phyloP scores from a whole-genome alignment of 768 basidiomycete genomes.

The Rhodotorula sphaerocarpa region DNA sequence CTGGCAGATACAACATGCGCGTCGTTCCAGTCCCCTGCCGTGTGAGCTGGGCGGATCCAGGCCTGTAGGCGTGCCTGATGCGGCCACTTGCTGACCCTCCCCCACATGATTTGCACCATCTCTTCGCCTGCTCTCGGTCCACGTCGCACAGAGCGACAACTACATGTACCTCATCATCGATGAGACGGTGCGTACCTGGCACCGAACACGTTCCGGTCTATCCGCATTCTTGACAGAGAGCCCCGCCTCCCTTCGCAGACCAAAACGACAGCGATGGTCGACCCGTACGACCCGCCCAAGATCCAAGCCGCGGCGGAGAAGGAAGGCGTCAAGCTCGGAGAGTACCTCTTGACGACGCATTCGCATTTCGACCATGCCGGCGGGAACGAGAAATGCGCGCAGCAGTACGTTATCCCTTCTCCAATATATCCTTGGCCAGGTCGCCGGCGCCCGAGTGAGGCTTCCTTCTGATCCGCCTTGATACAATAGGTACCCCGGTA shows the following conservation, averaged over 20 bases:
- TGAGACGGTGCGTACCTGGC: not conserved
- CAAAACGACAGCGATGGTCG: constrained; percentile 63
- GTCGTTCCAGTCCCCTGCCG: constrained; percentile 32
- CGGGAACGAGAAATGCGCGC: constrained; percentile 61
- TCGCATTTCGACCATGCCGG: constrained; percentile 62
- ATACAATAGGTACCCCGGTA: constrained; percentile 47
- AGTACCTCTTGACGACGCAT: constrained; percentile 69
- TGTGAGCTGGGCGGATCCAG: not conserved
- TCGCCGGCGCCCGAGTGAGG: not conserved
- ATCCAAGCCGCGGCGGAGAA: constrained; percentile 57
- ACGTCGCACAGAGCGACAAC: constrained; percentile 25
- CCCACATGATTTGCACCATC: not conserved
- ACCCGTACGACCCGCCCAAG: constrained; percentile 62
- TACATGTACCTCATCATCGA: constrained; percentile 32
- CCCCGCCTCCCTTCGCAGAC: constrained; percentile 44
- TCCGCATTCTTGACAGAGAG: too few relatives aligned
- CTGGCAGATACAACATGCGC: constrained; percentile 21
- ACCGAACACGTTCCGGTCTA: too few relatives aligned
- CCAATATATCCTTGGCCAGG: too few relatives aligned
- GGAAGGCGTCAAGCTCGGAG: constrained; percentile 57
- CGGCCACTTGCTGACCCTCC: not conserved
- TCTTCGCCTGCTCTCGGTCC: not conserved
- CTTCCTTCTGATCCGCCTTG: too few relatives aligned
- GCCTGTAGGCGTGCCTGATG: not conserved
- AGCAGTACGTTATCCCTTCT: not conserved